Conservation (phyloP, 192 early-diverging fungal species). For the Backusella mclennaniae region DNA sequence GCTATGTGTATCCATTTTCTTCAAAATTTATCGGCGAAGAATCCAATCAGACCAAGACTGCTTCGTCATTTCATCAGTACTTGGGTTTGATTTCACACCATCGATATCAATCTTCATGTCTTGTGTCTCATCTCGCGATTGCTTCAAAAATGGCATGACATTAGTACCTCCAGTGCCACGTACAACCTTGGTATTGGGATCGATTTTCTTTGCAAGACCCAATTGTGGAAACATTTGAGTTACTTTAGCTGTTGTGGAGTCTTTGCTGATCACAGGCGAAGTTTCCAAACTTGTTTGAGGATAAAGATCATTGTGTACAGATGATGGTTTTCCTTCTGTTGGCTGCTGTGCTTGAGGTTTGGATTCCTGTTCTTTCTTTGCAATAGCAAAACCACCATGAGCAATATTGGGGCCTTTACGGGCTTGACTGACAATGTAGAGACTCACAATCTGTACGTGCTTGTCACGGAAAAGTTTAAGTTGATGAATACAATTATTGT, state of each 20-base stretch:
- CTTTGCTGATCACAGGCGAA: constrained; percentile 11
- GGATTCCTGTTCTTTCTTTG: constrained; percentile 1
- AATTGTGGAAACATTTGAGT: constrained; percentile 28
- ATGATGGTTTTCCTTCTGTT: not conserved
- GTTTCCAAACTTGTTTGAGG: constrained; percentile 33
- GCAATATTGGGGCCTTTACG: constrained; percentile 67
- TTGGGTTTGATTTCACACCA: not conserved
- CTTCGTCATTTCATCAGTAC: not conserved
- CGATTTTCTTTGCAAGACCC: constrained; percentile 60
- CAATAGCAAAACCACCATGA: constrained; percentile 51
- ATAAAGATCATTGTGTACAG: constrained; percentile 22
- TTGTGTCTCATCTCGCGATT: constrained; percentile 79
- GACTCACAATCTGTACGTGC: constrained; percentile 90
- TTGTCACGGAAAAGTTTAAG: constrained; percentile 87
- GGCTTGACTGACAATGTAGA: constrained; percentile 88
- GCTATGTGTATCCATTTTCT: not conserved
- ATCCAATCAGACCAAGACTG: constrained; percentile 28
- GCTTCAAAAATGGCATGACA: constrained; percentile 92
- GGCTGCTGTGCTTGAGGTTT: not conserved
- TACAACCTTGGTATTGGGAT: constrained; percentile 55
- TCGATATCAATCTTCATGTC: constrained; percentile 43
- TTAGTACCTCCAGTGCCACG: constrained; percentile 85
- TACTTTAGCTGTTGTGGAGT: constrained; percentile 16
- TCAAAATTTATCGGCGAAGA: constrained; percentile 5
- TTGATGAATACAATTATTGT: constrained; percentile 78